These are phyloP conservation scores for Vigna mungo DNA, from an alignment of 306 rosid genomes.

Conservation along the genomic window DNA sequence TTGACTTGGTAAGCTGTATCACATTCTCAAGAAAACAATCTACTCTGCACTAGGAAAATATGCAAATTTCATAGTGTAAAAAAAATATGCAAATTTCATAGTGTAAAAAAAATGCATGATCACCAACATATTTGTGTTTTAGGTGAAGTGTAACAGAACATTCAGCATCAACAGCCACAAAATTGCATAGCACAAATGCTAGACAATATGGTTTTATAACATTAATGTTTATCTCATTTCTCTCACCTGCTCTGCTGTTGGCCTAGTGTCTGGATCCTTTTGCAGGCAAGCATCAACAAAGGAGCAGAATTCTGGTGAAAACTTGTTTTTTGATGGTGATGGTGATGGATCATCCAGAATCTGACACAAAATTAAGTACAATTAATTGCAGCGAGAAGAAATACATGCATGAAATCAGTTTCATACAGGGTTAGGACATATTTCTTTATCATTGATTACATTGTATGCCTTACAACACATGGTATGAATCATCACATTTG, in stretches of 20 bases:
- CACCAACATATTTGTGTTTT: background rate
- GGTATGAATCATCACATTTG: slow-evolving; percentile 11
- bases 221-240: slow-evolving; percentile 30
- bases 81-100: slow-evolving; percentile 30
- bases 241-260: slow-evolving; percentile 93
- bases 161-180: background rate
- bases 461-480: background rate
- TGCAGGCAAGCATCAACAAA: slow-evolving; percentile 90
- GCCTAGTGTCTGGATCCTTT: slow-evolving; percentile 87
- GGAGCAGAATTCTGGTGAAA: slow-evolving; percentile 92
- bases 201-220: slow-evolving; percentile 31
- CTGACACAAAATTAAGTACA: slow-evolving; percentile 54
- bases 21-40: slow-evolving; percentile 4
- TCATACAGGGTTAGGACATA: background rate
- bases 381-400: slow-evolving; percentile 37
- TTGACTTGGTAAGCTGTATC: background rate
- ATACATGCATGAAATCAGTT: background rate
- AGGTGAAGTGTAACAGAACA: background rate
- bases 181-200: slow-evolving; percentile 24
- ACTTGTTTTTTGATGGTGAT: slow-evolving; percentile 74
- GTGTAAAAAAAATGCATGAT: slow-evolving; percentile 32
- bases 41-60: slow-evolving; percentile 21
- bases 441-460: slow-evolving; percentile 11
- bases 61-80: slow-evolving; percentile 34
- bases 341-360: slow-evolving; percentile 98